These are phyloP conservation scores for Balakata baccata DNA, from an alignment of 345 rosid species.

Conservation along the genomic window DNA sequence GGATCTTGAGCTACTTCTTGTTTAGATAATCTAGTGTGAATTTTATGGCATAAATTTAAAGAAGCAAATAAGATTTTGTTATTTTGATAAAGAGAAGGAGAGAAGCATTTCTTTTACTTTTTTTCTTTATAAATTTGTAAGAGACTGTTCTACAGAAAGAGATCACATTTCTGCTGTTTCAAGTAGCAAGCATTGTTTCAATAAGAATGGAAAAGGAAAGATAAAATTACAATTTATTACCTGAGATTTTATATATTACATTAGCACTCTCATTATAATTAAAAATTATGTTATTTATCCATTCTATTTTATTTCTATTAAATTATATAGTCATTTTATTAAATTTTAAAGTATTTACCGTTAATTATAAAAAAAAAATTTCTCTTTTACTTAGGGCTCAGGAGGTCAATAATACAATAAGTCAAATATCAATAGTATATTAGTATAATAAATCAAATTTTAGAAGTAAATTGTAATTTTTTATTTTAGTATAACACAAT, in stretches of 20 bases:
- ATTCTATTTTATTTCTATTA: too few species aligned
- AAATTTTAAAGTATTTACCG: too few species aligned
- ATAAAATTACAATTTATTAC: constrained; percentile 12
- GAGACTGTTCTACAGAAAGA: constrained; percentile 11
- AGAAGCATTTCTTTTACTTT: neutral
- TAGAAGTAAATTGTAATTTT: too few species aligned
- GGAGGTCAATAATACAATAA: too few species aligned
- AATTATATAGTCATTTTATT: too few species aligned
- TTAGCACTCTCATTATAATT: too few species aligned
- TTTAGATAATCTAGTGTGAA: neutral
- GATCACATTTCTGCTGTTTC: constrained; percentile 17
- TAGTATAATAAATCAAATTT: too few species aligned
- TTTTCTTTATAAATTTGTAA: neutral
- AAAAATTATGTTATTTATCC: too few species aligned
- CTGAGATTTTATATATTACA: neutral
- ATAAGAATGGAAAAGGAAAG: constrained; percentile 13
- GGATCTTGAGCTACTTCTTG: neutral
- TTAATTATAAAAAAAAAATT: too few species aligned
- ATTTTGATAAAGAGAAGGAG: neutral
- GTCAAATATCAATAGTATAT: too few species aligned
- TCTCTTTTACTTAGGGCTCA: too few species aligned
- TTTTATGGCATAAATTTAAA: neutral
- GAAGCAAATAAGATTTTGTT: constrained; percentile 23
- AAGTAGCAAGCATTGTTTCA: constrained; percentile 15
- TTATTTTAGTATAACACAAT: too few species aligned